Conservation (phyloP, 306 rosid genomes). For the Quercus parvula region DNA sequence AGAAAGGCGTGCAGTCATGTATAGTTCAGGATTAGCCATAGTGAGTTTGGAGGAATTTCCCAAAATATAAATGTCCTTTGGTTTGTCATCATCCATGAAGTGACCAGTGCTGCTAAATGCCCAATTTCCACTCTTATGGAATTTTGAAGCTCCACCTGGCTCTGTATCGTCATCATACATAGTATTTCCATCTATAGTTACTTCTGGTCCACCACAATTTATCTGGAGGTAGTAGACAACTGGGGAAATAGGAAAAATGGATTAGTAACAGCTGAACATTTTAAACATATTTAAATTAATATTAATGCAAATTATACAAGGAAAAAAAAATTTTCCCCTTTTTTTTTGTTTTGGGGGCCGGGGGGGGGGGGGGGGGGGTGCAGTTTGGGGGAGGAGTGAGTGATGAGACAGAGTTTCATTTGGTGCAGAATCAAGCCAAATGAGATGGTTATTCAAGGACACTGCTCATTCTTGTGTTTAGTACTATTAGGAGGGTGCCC, state of each 20-base stretch:
- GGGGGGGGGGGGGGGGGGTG: too few relatives aligned
- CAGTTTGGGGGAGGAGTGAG: too few relatives aligned
- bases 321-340: too few relatives aligned
- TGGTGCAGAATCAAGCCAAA: too few relatives aligned
- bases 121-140: constrained; percentile 17
- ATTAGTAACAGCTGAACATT: neutral
- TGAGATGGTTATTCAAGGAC: too few relatives aligned
- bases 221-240: constrained; percentile 26
- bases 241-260: neutral
- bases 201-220: constrained; percentile 40
- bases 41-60: constrained; percentile 20
- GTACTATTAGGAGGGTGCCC: too few relatives aligned
- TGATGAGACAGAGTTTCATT: too few relatives aligned
- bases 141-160: constrained; percentile 8
- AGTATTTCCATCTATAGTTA: neutral
- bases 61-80: neutral
- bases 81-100: neutral
- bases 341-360: too few relatives aligned
- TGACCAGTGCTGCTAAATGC: constrained; percentile 39
- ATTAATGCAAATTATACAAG: neutral
- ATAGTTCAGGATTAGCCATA: constrained; percentile 27
- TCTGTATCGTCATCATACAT: constrained; percentile 17
- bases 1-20: constrained; percentile 46
- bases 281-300: neutral
- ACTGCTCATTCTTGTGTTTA: too few relatives aligned